Evolutionary conservation across 805 yeast species (phyloP), one percentile per base, ranked within the genome.

Genomic region (Wickerhamiella hasegawae): DNA sequence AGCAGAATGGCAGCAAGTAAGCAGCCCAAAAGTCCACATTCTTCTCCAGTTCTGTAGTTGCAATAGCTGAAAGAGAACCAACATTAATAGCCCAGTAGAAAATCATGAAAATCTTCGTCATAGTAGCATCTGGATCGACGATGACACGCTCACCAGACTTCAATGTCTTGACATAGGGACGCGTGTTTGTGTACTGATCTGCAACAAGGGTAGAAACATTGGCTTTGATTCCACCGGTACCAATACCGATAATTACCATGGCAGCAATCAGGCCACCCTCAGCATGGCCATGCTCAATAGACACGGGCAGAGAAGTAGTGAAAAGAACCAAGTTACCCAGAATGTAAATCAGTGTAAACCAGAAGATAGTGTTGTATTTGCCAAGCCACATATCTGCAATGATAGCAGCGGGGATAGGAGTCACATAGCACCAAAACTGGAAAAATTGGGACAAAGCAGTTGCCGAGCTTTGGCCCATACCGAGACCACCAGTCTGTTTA

Each of bases 181-280:
- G 64, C 38, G 68, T 60, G 51, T 71, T 68, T 31, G 76, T 73
- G 51, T 69, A 73, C 57, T 76, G 82, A 48, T 76, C 80, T 32
- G 83, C 85, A 52, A 80, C 72, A 52, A 80, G 63, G 15, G 79
- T 77, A 4, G 83, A 70, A 21, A 79, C 72, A 47, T 79, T 78
- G 28, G 84, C 65, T 54, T 80, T 80, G 52, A 80, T 80, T 46
- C 83, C 76, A 49, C 90, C 90, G 22, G 90, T 75, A 28, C 83
- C 87, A 27, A 76, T 46, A 45, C 87, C 87, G 47, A 80, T 69
- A 35, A 72, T 55, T 39, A 72, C 56, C 56, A 73, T 66, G 22
- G 71, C 65, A 30, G 63, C 60, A 34, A 69, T 51, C 39, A 72
- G 70, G 28, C 87, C 85, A 42, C 74, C 83, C 36, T 72, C 53